Conservation (phyloP, 106 monocot genomes). For the Phalaenopsis aphrodite region DNA sequence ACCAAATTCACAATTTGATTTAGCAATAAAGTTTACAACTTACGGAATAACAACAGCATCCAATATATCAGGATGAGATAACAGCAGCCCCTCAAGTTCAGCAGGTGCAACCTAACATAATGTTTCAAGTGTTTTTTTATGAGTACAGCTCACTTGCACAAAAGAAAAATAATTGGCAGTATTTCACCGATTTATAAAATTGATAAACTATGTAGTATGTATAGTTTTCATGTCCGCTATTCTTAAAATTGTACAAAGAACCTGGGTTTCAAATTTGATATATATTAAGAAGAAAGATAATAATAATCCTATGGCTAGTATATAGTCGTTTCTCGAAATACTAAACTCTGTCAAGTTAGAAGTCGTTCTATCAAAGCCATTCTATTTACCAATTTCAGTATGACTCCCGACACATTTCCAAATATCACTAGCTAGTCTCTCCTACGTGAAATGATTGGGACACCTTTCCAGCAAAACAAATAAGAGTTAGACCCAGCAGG, state of each 20-base stretch:
- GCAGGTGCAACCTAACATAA: slow-evolving; percentile 81
- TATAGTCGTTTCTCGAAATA: too few species aligned
- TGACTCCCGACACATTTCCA: too few species aligned
- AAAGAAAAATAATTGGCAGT: not conserved
- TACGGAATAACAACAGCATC: slow-evolving; percentile 95
- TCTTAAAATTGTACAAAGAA: not conserved
- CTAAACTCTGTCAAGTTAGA: too few species aligned
- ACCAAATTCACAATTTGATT: not conserved
- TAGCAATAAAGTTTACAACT: slow-evolving; percentile 11
- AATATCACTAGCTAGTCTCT: too few species aligned
- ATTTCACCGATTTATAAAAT: not conserved
- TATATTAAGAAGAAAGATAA: too few species aligned
- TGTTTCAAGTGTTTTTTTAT: not conserved
- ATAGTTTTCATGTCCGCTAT: not conserved
- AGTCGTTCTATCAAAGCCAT: too few species aligned
- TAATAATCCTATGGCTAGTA: too few species aligned
- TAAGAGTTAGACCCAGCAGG: too few species aligned
- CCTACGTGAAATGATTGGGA: too few species aligned
- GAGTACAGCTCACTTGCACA: not conserved
- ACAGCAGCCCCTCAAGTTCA: slow-evolving; percentile 82
- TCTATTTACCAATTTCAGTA: too few species aligned
- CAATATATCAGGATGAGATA: slow-evolving; percentile 74
- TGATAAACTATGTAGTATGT: not conserved
- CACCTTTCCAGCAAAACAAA: too few species aligned
- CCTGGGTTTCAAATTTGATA: not conserved